phyloP scores from a whole-genome alignment of 1,284 basidiomycete species.

The Termitomyces sp. region DNA sequence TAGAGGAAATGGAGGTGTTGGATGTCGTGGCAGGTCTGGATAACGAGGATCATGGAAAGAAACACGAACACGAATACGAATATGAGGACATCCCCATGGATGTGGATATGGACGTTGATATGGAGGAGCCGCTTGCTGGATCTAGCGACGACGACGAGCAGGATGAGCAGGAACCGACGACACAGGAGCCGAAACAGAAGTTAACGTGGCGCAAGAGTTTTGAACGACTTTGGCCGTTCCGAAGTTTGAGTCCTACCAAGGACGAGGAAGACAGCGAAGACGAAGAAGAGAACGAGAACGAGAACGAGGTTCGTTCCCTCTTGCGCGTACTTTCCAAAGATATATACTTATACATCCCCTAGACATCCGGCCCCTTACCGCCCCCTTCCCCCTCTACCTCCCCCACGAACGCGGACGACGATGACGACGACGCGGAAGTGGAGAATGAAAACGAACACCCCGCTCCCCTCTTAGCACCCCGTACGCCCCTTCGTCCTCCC shows the following conservation, averaged over 20 bases:
- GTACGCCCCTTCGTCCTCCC: background rate
- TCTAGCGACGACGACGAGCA: constrained; percentile 20
- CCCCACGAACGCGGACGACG: background rate
- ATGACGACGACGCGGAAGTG: background rate
- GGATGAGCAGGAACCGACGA: constrained; percentile 15
- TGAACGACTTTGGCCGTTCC: constrained; percentile 32
- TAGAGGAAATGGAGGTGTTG: constrained; percentile 37
- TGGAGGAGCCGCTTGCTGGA: constrained; percentile 2
- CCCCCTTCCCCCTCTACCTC: background rate
- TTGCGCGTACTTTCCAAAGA: background rate
- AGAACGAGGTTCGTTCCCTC: background rate
- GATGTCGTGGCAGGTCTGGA: constrained; percentile 25
- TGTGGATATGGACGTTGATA: constrained; percentile 14
- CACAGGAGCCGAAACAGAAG: constrained; percentile 24
- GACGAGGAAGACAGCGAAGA: constrained; percentile 14
- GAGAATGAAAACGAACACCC: constrained; percentile 12
- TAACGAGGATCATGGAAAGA: constrained; percentile 18
- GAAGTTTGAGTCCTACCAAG: constrained; percentile 15
- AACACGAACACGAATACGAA: constrained; percentile 6
- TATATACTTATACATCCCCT: background rate
- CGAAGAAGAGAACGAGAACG: constrained; percentile 12
- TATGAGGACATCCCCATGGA: constrained; percentile 21
- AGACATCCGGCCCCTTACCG: background rate
- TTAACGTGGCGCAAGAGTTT: constrained; percentile 33
- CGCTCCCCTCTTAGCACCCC: constrained; percentile 20